Evolutionary conservation across 352 stramenopile species (phyloP), one percentile per base, ranked within the genome.

Genomic region (Phytophthora syringae): DNA sequence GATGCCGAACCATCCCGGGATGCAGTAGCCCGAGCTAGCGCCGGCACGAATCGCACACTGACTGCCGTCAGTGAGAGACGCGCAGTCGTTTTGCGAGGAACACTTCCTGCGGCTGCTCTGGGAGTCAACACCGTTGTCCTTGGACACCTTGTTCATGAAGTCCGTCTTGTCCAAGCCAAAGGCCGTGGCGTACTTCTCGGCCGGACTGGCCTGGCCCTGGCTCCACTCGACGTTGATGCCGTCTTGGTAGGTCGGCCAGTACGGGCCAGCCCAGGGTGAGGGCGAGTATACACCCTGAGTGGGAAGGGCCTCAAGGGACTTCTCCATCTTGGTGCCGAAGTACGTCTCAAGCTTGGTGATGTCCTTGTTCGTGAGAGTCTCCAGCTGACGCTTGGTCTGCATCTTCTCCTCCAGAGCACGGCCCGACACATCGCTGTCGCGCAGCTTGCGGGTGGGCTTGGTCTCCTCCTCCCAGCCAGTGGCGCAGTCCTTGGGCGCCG

Each of bases 171-270:
- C 51, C 7, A 76, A 50, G 0, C 56, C 55, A 34, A 79, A 82
- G 0, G 71, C 74, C 7, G 43, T 74, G 7, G 74, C 74, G 44
- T 82, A 82, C 60, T 82, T 82, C 49, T 67, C 52, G 13, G 70
- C 57, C 3, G 74, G 37, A 39, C 74, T 82, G 1, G 59, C 28
- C 36, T 72, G 40, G 4, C 52, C 47, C 0, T n/a, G 15, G 13
- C 30, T 53, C 77, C 76, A 80, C 4, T 53, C 36, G 24, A 66
- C 53, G 68, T 88, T 88, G 74, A 88, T 88, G 51, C 79, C 64
- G 67, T 88, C 79, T 37, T 75, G 60, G 72, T 83, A 88, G 42
- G 67, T 63, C 20, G 79, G 74, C 74, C 76, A 88, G 72, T 88
- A 88, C 36, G 56, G 56, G 32, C 56, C 56, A 1, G 56, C 36